Conservation (phyloP, 306 rosid species). For the Rosa rugosa region DNA sequence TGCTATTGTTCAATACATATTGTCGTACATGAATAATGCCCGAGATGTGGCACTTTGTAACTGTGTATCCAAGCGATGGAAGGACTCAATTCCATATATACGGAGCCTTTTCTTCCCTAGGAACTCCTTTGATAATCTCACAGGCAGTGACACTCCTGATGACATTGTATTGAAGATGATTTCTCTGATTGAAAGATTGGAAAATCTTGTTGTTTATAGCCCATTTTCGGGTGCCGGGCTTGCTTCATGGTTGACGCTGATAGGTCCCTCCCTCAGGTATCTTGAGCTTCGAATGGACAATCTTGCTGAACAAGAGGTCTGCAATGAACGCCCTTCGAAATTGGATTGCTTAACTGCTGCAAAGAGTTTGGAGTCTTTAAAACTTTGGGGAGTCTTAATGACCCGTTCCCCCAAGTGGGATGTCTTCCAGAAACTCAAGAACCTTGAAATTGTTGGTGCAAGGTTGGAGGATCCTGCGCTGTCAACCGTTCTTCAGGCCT, state of each 20-base stretch:
- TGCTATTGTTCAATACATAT: conserved; percentile 69
- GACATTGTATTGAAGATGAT: conserved; percentile 64
- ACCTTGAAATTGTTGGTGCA: conserved; percentile 86
- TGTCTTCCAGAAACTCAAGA: conserved; percentile 57
- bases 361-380: conserved; percentile 64
- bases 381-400: conserved; percentile 92
- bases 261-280: conserved; percentile 53
- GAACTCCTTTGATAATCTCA: conserved; percentile 59
- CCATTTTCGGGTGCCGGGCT: conserved; percentile 82
- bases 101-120: conserved; percentile 78
- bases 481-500: conserved; percentile 48
- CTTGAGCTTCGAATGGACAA: conserved; percentile 94
- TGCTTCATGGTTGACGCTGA: conserved; percentile 66
- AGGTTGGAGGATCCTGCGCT: conserved; percentile 64
- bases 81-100: conserved; percentile 58
- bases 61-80: conserved; percentile 87
- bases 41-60: conserved; percentile 81
- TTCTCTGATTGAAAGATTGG: conserved; percentile 51
- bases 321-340: conserved; percentile 59
- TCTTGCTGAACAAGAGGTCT: conserved; percentile 43
- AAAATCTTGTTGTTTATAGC: conserved; percentile 75
- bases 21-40: conserved; percentile 65
- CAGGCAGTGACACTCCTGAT: conserved; percentile 48
- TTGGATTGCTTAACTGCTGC: conserved; percentile 65
- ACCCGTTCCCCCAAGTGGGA: conserved; percentile 71